Base-by-base conservation (phyloP, 2,329 filamentous ascomycete genomes). In the Xylariaceae sp. region DNA sequence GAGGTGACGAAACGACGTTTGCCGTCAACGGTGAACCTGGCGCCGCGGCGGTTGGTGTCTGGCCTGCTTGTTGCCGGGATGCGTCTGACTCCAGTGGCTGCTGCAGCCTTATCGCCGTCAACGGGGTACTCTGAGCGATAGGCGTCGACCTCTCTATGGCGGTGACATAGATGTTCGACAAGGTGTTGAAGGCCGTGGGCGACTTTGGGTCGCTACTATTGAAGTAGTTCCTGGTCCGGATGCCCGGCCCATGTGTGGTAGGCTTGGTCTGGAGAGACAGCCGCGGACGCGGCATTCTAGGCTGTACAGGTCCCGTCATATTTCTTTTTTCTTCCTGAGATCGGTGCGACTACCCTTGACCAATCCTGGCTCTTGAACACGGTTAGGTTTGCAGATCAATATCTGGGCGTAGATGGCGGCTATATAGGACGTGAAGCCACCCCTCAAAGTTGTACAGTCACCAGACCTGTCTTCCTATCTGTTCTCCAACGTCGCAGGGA, bases 181-280 rank as follows among this genome's bases (percentile, higher is more conserved):
- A 77, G 1, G 85, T 87, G 72, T 87, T 87, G 74, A 86, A 86
- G 18, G 83, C 76, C 1, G 85, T 87, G 2, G 83, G 82, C 37
- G 84, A 85, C 59, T 77, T 80, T 35, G 82, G 80, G 65, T 86
- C 80, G 45, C 82, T 72, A 55, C 77, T 75, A 18, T 76, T 72
- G 49, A 81, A 69, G 4, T 65, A 63, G 53, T 74, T 76, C 61
- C 76, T 77, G 34, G 76, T 62, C 56, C 73, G 76, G 56, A 73
- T 69, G 47, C 66, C 67, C 2, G 76, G 68, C 39, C 71, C 73
- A 58, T 72, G 69, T 35, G 75, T 18, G 17, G 17, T 70, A 23
- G 80, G 74, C 66, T 80, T 81, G 67, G 78, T 84, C 68, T 82
- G 79, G 65, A 84, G 78, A 56, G 81, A 82, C 63, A 87, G 73